Percentiles rank a stretch among this genome's conserved stretches.
These are phyloP conservation scores for Leucogyrophana mollusca DNA, from an alignment of 768 basidiomycete genomes.

Conservation along the genomic window DNA sequence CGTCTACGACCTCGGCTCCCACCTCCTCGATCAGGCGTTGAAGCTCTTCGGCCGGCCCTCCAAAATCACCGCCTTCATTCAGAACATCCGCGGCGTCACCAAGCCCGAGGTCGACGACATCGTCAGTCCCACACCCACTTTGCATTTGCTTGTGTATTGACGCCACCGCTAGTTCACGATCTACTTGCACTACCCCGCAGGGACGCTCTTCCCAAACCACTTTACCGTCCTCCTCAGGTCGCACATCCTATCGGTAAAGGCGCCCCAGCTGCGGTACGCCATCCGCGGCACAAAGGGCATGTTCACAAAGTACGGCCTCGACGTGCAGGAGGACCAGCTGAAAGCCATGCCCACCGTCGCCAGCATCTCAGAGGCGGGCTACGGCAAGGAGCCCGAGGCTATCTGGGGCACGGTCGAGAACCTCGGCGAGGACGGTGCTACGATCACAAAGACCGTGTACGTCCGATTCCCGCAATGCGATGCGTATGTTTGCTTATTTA, in stretches of 20 bases:
- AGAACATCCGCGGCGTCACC: slow-evolving; percentile 69
- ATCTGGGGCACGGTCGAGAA: slow-evolving; percentile 65
- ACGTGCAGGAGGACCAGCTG: slow-evolving; percentile 78
- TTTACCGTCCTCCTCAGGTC: slow-evolving; percentile 68
- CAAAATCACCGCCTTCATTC: slow-evolving; percentile 64
- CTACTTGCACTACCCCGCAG: slow-evolving; percentile 47
- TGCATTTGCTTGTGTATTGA: too few species aligned
- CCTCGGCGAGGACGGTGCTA: slow-evolving; percentile 42
- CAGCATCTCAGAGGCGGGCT: slow-evolving; percentile 43
- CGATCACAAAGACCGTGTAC: slow-evolving; percentile 29
- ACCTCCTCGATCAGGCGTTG: slow-evolving; percentile 78
- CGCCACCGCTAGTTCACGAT: slow-evolving; percentile 52
- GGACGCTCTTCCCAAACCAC: slow-evolving; percentile 43
- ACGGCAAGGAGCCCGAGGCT: slow-evolving; percentile 62
- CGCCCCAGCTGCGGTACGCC: slow-evolving; percentile 66
- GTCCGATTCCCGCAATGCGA: slow-evolving; percentile 20
- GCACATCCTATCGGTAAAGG: slow-evolving; percentile 65
- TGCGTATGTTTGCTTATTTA: slow-evolving; percentile 11
- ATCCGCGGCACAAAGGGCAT: slow-evolving; percentile 73
- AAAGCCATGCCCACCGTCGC: slow-evolving; percentile 50
- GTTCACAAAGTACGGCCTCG: slow-evolving; percentile 74
- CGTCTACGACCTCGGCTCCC: slow-evolving; percentile 77
- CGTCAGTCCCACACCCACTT: slow-evolving; percentile 44
- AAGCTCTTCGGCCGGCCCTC: slow-evolving; percentile 74
- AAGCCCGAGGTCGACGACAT: slow-evolving; percentile 64